A percentile compares a stretch with the other conserved stretches of the same genome.
phyloP scores from a whole-genome alignment of 345 rosid genomes.

The Euphorbia peplus region DNA sequence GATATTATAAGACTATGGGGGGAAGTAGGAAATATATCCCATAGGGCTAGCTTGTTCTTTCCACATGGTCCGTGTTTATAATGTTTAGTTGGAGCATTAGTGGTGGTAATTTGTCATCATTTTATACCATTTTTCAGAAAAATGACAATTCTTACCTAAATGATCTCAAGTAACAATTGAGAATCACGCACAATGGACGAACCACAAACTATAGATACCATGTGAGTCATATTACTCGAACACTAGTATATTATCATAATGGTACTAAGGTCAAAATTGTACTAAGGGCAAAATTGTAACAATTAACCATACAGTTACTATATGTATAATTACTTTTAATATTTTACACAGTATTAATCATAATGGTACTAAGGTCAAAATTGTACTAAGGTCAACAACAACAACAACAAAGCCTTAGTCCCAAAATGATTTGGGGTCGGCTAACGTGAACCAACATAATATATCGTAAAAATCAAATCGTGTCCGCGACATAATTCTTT shows the following conservation, averaged over 20 bases:
- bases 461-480: too few species aligned
- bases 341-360: neutral
- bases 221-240: neutral
- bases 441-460: too few species aligned
- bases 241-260: neutral
- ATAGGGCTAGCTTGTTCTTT: neutral
- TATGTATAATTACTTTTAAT: neutral
- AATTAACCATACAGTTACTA: neutral
- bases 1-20: constrained; percentile 7
- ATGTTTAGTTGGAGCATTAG: neutral
- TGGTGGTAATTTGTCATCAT: neutral
- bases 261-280: too few species aligned
- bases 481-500: too few species aligned
- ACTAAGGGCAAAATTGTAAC: too few species aligned
- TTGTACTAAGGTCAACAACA: too few species aligned
- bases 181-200: neutral
- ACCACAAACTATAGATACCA: neutral
- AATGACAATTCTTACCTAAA: neutral
- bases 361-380: neutral
- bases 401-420: too few species aligned
- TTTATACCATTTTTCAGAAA: neutral
- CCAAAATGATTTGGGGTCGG: too few species aligned
- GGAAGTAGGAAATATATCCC: neutral
- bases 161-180: neutral
- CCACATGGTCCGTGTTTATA: neutral